Conservation (phyloP, 2,329 filamentous ascomycete species). For the Sporothrix pseudoabietina region DNA sequence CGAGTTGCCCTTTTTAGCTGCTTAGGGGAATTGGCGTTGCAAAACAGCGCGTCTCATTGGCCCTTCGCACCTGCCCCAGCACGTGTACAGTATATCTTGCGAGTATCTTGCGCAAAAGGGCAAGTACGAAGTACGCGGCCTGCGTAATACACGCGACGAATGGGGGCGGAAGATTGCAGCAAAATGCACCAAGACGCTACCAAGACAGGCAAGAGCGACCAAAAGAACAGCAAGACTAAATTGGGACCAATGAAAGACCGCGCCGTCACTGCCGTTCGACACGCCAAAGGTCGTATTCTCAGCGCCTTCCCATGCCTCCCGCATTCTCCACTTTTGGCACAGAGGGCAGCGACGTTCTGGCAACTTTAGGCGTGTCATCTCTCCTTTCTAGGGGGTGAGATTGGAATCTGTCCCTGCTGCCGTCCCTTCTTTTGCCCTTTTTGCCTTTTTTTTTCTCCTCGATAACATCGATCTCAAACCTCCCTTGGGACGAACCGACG, state of each 20-base stretch:
- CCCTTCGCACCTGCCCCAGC: background rate
- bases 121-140: conserved; percentile 12
- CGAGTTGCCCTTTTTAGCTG: background rate
- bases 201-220: background rate
- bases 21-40: background rate
- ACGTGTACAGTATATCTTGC: conserved; percentile 27
- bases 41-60: conserved; percentile 32
- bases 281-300: background rate
- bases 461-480: background rate
- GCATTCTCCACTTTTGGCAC: conserved; percentile 23
- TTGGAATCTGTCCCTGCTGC: background rate
- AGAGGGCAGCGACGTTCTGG: conserved; percentile 8
- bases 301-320: conserved; percentile 13
- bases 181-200: background rate
- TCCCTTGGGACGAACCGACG: conserved; percentile 20
- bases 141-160: conserved; percentile 16
- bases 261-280: background rate
- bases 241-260: background rate
- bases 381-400: conserved; percentile 20
- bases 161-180: conserved; percentile 3
- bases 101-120: background rate
- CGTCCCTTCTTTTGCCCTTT: conserved; percentile 22
- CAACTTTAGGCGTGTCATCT: conserved; percentile 28
- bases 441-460: conserved; percentile 2
- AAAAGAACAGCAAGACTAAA: background rate